Evolutionary conservation across 495 filamentous ascomycete genomes (phyloP).

Genomic region (Trichoderma virens): DNA sequence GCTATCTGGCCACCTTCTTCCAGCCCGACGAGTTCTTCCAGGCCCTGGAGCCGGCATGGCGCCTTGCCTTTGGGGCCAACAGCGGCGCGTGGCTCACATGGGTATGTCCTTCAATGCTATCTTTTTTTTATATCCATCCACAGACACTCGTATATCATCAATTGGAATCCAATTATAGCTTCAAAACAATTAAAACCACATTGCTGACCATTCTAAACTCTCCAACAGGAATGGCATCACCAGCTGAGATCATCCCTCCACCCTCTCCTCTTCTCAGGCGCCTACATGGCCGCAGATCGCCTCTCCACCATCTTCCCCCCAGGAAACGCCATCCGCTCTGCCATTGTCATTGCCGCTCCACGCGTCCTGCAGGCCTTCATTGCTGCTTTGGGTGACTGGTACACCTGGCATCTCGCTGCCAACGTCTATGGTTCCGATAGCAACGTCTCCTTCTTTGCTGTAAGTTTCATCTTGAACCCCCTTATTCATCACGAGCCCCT

Average conservation of each 20-base stretch:
- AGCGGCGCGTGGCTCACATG: constrained; percentile 93
- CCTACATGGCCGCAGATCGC: constrained; percentile 57
- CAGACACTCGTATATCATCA: neutral
- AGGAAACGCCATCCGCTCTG: constrained; percentile 42
- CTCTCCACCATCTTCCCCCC: constrained; percentile 43
- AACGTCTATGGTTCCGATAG: constrained; percentile 61
- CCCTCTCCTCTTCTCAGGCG: constrained; percentile 70
- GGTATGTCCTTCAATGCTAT: constrained; percentile 46
- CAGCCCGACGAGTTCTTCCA: constrained; percentile 99
- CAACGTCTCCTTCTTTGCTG: constrained; percentile 58
- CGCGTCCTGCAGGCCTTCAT: constrained; percentile 68
- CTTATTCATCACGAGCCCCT: neutral
- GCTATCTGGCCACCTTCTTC: constrained; percentile 86
- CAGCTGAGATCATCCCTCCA: constrained; percentile 90
- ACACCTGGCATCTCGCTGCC: constrained; percentile 77
- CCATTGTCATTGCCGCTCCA: constrained; percentile 63
- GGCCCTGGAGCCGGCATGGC: constrained; percentile 91
- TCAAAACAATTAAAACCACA: neutral
- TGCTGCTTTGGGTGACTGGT: constrained; percentile 75
- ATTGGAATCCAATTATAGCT: neutral
- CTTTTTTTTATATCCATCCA: neutral
- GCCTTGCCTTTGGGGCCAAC: constrained; percentile 67
- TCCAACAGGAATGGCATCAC: constrained; percentile 79
- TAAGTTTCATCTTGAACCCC: constrained; percentile 31
- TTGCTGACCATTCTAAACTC: no score